Base-by-base conservation (phyloP, 306 rosid genomes). In the Gastrolobium villosum region DNA sequence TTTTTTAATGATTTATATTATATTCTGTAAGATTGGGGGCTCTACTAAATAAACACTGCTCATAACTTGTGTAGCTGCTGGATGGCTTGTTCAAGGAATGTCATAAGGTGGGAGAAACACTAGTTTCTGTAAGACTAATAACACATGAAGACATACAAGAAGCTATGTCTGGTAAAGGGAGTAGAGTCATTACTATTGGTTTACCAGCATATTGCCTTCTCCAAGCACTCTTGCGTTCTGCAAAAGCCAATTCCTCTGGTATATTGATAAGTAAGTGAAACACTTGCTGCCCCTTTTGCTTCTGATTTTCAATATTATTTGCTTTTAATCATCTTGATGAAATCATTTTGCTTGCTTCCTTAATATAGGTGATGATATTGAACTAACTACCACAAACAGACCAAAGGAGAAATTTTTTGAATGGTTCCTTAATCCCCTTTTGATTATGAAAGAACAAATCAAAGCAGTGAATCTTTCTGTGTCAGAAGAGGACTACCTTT, bases 201-300 rank as follows among this genome's bases (percentile, higher is more conserved):
- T 89, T 95, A 77, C 99, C 94, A 36, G 92, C 99, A 57, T 87
- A 89, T 85, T 86, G 96, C 85, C 87, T 95, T 85, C 93, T 95
- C 36, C 88, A 87, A 82, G 59, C 86, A 2, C 93, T 95, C 7
- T 36, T 95, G 77, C 96, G 93, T 72, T 95, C 99, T 5, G 90
- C 84, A 37, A 89, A 90, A 79, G 71, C 89, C 34, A 76, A 87
- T 75, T 82, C 89, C 5, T 4, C 36, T 0, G 99, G 99, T 60
- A 34, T 95, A 61, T 80, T 93, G 89, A 66, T 91, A 80, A 63
- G 99, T 95, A 84, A 69, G 97, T 83, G 36, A 34, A 75, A 46
- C 65, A 20, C 62, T 26, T 10, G 1, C 11, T 56, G 50, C 59
- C 45, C 14, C 30, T 20, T 59, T 45, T 15, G 3, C 41, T 36